phyloP scores from a whole-genome alignment of 441 rosid genomes.

The Macaranga tanarius region DNA sequence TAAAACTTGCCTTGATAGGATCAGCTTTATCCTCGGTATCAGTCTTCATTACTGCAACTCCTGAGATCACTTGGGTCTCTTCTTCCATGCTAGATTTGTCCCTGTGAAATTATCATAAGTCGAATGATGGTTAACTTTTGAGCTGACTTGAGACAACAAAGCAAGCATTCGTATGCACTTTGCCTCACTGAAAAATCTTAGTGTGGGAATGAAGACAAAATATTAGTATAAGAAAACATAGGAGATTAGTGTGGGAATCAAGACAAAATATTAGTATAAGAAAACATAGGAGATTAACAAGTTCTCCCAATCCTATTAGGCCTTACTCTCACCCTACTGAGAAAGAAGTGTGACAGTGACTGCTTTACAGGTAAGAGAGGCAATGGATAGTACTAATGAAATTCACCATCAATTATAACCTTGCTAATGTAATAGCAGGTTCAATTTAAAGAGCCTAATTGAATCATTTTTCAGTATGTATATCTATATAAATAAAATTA shows the following conservation, averaged over 20 bases:
- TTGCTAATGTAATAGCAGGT: no score
- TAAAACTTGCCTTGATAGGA: conserved; percentile 47
- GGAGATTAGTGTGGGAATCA: background rate
- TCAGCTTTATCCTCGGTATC: conserved; percentile 39
- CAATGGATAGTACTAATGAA: no score
- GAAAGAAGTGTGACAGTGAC: no score
- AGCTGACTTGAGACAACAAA: background rate
- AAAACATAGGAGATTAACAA: background rate
- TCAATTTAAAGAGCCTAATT: no score
- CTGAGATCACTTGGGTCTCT: conserved; percentile 47
- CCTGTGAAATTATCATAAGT: conserved; percentile 22
- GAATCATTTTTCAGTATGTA: no score
- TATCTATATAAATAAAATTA: no score
- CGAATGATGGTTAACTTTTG: background rate
- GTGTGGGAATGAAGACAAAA: background rate
- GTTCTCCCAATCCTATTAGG: no score
- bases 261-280: background rate
- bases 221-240: background rate
- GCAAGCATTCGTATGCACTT: background rate
- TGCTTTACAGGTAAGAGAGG: no score
- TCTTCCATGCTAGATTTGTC: conserved; percentile 52
- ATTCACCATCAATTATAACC: no score
- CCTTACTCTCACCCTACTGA: no score
- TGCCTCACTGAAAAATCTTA: background rate
- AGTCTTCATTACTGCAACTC: conserved; percentile 49